A percentile compares a stretch with the other conserved stretches of the same genome.
Evolutionary conservation across 2,329 filamentous ascomycete species (phyloP).

Genomic region (Akanthomyces muscarius): DNA sequence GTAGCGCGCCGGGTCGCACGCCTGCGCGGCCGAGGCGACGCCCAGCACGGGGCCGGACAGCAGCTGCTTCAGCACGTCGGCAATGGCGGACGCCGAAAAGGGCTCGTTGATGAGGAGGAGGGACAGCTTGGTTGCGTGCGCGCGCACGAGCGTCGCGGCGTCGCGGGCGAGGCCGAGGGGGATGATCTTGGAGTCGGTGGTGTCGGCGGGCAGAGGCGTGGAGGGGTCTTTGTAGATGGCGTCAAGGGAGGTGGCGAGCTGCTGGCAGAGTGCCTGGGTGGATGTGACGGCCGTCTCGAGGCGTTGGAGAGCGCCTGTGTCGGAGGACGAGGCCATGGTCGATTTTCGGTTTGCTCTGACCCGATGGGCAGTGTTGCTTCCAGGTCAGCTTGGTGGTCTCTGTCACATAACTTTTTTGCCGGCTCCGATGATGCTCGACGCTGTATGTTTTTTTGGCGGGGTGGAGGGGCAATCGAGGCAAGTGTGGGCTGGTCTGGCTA

Average conservation of each 20-base stretch:
- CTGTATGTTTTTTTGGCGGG: slow-evolving; percentile 2
- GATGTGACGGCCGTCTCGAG: slow-evolving; percentile 38
- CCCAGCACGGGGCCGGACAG: slow-evolving; percentile 68
- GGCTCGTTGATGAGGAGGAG: slow-evolving; percentile 83
- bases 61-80: slow-evolving; percentile 67
- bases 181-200: slow-evolving; percentile 36
- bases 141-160: slow-evolving; percentile 67
- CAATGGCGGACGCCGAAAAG: slow-evolving; percentile 74
- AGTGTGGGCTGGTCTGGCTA: background rate
- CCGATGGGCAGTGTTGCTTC: background rate
- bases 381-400: background rate
- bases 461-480: slow-evolving; percentile 28
- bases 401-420: background rate
- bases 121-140: slow-evolving; percentile 82
- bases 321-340: slow-evolving; percentile 24
- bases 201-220: slow-evolving; percentile 16
- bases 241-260: slow-evolving; percentile 40
- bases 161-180: slow-evolving; percentile 68
- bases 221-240: slow-evolving; percentile 34
- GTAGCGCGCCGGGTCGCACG: slow-evolving; percentile 59
- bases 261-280: slow-evolving; percentile 36
- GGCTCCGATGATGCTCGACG: background rate
- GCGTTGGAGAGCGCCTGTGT: slow-evolving; percentile 31
- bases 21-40: slow-evolving; percentile 65
- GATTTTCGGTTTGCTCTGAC: too few relatives aligned